Evolutionary conservation across 371 early-diverging fungal species (phyloP).

Genomic region (Mortierella sp.): DNA sequence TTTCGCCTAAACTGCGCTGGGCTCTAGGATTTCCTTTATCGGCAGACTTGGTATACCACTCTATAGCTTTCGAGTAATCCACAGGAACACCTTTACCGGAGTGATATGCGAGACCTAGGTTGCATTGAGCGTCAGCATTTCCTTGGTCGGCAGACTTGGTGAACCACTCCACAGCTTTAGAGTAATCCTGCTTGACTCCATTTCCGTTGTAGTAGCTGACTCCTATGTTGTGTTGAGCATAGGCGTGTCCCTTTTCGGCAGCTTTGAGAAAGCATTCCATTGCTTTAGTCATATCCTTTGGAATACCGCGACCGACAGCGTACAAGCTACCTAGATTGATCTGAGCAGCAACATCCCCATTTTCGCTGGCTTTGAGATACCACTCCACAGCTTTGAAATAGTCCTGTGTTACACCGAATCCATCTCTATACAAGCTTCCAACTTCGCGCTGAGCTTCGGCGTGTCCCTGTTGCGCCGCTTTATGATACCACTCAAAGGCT

Average conservation of each 20-base stretch:
- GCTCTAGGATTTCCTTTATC: constrained; percentile 20
- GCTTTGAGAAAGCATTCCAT: constrained; percentile 71
- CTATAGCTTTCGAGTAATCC: constrained; percentile 62
- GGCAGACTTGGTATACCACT: constrained; percentile 58
- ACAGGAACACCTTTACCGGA: constrained; percentile 66
- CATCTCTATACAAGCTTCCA: too few relatives aligned
- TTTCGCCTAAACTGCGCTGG: too few relatives aligned
- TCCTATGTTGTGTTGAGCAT: constrained; percentile 78
- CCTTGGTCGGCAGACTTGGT: constrained; percentile 45
- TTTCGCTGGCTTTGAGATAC: constrained; percentile 11
- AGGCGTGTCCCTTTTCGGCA: constrained; percentile 62
- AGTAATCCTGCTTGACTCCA: constrained; percentile 65
- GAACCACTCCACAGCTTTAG: constrained; percentile 68
- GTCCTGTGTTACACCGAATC: too few relatives aligned
- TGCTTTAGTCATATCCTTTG: constrained; percentile 46
- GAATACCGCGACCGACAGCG: constrained; percentile 8
- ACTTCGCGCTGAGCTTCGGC: too few relatives aligned
- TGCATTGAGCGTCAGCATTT: constrained; percentile 57
- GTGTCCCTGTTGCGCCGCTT: too few relatives aligned
- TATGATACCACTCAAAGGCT: too few relatives aligned
- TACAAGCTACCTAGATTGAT: constrained; percentile 11
- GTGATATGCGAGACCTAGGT: constrained; percentile 62
- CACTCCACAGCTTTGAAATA: constrained; percentile 53
- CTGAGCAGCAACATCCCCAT: background rate
- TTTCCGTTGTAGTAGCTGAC: constrained; percentile 80